phyloP scores from a whole-genome alignment of 1,139 yeast genomes.

The Komagataea norvegica region DNA sequence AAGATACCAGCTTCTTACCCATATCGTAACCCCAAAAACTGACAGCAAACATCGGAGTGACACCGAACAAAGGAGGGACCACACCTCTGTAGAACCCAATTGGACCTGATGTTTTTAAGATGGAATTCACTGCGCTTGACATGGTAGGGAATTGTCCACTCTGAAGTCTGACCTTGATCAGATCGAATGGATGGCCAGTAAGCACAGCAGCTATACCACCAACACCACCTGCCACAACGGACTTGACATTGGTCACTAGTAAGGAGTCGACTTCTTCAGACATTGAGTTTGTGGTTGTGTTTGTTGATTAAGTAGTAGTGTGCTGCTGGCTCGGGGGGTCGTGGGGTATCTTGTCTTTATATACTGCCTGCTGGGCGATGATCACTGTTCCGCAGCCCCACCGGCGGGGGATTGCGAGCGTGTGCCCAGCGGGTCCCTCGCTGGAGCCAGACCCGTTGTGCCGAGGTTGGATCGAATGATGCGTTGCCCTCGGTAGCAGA shows the following conservation, averaged over 20 bases:
- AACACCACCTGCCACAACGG: constrained; percentile 87
- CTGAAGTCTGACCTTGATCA: constrained; percentile 88
- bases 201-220: constrained; percentile 83
- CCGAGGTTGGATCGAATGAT: no score
- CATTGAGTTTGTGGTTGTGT: constrained; percentile 8
- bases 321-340: no score
- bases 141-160: constrained; percentile 51
- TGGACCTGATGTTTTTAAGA: constrained; percentile 66
- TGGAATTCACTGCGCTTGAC: constrained; percentile 60
- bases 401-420: no score
- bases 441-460: no score
- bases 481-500: no score
- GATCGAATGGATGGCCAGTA: constrained; percentile 95
- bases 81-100: constrained; percentile 84
- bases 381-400: no score
- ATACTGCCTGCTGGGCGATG: no score
- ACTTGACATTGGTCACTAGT: constrained; percentile 48
- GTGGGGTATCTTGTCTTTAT: no score
- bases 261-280: constrained; percentile 45
- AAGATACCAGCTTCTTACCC: constrained; percentile 70
- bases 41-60: constrained; percentile 97
- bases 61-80: constrained; percentile 86
- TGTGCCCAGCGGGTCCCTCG: no score
- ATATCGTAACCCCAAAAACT: constrained; percentile 98
- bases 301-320: no score